phyloP scores from a whole-genome alignment of 2,329 filamentous ascomycete genomes.

The Lomentospora prolificans region DNA sequence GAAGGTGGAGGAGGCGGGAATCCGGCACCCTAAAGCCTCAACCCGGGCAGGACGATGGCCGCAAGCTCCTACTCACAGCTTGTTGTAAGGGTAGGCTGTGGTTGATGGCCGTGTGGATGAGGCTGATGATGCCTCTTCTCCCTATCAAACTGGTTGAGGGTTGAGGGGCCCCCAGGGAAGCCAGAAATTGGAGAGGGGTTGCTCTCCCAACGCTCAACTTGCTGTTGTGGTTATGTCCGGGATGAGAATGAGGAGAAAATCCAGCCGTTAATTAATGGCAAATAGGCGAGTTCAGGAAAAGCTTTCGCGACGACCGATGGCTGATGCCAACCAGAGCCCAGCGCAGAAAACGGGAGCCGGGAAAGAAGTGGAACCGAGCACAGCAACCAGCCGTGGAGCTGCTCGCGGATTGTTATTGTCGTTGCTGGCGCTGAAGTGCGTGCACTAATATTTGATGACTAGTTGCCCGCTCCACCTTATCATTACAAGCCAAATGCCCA shows the following conservation, averaged over 20 bases:
- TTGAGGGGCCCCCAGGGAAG: neutral
- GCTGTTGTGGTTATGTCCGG: neutral
- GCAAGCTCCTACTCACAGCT: neutral
- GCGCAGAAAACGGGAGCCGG: neutral
- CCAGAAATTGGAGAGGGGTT: neutral
- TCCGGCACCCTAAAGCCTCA: neutral
- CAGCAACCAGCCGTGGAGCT: neutral
- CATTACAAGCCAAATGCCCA: no score
- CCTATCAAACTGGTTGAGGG: neutral
- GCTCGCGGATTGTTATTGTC: neutral
- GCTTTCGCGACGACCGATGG: neutral
- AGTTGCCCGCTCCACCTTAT: no score
- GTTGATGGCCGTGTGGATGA: neutral
- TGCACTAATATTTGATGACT: no score
- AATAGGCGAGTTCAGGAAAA: neutral
- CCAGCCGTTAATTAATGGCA: conserved; percentile 2
- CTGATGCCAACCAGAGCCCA: neutral
- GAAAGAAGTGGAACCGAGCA: neutral
- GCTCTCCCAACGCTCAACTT: neutral
- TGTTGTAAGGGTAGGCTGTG: neutral
- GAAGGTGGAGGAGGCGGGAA: neutral
- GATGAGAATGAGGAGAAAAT: neutral
- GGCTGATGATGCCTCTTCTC: neutral
- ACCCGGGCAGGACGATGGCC: neutral
- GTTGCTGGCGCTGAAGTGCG: neutral